Conservation (phyloP, 202 grass and related monocot species). For the Eragrostis tef region DNA sequence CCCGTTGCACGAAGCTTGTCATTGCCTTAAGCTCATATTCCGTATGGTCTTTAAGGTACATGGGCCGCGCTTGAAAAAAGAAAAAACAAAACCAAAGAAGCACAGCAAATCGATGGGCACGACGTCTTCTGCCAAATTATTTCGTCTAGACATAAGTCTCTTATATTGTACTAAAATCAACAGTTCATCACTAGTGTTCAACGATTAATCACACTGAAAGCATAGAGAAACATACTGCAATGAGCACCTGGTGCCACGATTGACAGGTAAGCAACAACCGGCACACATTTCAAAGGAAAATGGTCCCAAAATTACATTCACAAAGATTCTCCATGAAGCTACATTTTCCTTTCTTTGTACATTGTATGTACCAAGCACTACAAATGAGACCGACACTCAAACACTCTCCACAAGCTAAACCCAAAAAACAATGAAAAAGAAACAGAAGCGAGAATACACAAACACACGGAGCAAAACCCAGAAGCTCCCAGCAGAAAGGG, state of each 20-base stretch:
- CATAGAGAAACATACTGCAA: neutral
- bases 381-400: conserved; percentile 47
- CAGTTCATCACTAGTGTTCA: neutral
- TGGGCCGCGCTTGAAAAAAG: neutral
- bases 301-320: conserved; percentile 22
- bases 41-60: conserved; percentile 12
- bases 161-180: neutral
- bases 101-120: neutral
- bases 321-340: conserved; percentile 41
- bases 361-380: conserved; percentile 43
- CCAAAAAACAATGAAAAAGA: neutral
- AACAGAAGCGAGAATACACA: conserved; percentile 31
- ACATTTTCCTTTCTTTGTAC: conserved; percentile 66
- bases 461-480: conserved; percentile 50
- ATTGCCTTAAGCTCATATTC: conserved; percentile 40
- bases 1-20: conserved; percentile 19
- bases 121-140: neutral
- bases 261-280: neutral
- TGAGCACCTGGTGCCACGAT: neutral
- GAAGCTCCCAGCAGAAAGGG: conserved; percentile 30
- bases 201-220: neutral
- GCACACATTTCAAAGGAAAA: conserved; percentile 27
- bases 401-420: conserved; percentile 46
- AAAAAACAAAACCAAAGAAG: neutral
- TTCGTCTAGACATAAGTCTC: neutral